A percentile compares a stretch with the other conserved stretches of the same genome.
phyloP scores from a whole-genome alignment of 2,329 filamentous ascomycete species.

The Claviceps sp. region DNA sequence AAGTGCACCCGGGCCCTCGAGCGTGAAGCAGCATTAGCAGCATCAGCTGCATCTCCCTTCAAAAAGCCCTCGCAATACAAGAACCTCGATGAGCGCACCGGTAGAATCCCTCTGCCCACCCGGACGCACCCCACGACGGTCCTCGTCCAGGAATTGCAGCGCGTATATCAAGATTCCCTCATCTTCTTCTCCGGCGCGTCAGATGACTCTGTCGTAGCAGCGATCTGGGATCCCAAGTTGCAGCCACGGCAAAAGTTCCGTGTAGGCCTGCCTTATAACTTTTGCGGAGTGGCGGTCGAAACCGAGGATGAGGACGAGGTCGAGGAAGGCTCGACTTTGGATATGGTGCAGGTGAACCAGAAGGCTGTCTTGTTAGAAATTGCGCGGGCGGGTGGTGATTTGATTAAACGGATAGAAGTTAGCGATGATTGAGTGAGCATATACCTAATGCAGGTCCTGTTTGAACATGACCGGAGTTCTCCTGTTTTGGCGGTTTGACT shows the following conservation, averaged over 20 bases:
- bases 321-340: constrained; percentile 4
- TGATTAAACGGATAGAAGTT: constrained; percentile 55
- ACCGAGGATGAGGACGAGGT: constrained; percentile 23
- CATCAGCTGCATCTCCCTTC: constrained; percentile 20
- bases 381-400: constrained; percentile 48
- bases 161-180: constrained; percentile 52
- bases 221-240: constrained; percentile 44
- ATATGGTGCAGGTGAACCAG: constrained; percentile 50
- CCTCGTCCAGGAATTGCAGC: constrained; percentile 54
- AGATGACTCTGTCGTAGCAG: constrained; percentile 40
- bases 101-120: constrained; percentile 29
- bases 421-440: constrained; percentile 7
- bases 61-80: constrained; percentile 52
- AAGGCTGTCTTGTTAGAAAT: constrained; percentile 60
- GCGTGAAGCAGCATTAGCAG: constrained; percentile 21
- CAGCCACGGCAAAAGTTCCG: constrained; percentile 47
- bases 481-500: no score
- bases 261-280: constrained; percentile 56
- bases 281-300: constrained; percentile 8
- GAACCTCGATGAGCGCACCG: constrained; percentile 56
- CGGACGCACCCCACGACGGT: constrained; percentile 47
- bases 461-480: no score
- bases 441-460: no score
- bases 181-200: constrained; percentile 66
- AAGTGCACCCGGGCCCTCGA: constrained; percentile 33